These are phyloP conservation scores for Suillus subaureus DNA, from an alignment of 768 basidiomycete genomes.

Conservation along the genomic window DNA sequence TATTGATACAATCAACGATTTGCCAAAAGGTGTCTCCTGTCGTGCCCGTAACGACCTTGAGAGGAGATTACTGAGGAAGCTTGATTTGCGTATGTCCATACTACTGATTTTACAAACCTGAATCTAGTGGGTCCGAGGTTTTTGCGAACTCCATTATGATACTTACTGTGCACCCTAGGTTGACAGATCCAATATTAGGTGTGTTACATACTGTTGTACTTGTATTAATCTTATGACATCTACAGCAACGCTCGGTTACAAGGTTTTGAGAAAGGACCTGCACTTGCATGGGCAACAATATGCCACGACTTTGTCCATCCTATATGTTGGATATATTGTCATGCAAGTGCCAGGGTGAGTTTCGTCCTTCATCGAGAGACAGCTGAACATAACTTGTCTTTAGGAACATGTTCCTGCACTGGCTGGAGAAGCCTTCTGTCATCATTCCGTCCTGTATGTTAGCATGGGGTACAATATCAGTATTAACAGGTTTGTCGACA, in stretches of 20 bases:
- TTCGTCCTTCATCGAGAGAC: background rate
- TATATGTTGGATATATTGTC: constrained; percentile 28
- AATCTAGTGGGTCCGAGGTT: background rate
- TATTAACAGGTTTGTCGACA: constrained; percentile 35
- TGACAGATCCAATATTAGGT: background rate
- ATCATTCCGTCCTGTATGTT: constrained; percentile 27
- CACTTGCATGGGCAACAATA: constrained; percentile 25
- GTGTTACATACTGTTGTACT: background rate
- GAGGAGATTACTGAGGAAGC: background rate
- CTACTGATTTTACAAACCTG: background rate
- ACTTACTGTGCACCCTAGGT: background rate
- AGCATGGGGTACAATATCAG: constrained; percentile 41
- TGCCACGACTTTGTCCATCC: constrained; percentile 24
- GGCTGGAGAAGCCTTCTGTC: constrained; percentile 30
- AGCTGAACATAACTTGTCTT: background rate
- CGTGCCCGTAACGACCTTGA: background rate
- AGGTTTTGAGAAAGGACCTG: constrained; percentile 27
- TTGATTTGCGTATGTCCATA: background rate
- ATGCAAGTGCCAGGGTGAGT: constrained; percentile 25
- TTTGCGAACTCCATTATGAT: background rate
- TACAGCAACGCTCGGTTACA: constrained; percentile 21
- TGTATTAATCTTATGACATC: background rate
- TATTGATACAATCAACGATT: background rate
- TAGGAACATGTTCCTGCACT: constrained; percentile 35
- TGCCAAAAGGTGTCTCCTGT: background rate